Evolutionary conservation across 768 basidiomycete genomes (phyloP).

Genomic region (Mycena latifolia): DNA sequence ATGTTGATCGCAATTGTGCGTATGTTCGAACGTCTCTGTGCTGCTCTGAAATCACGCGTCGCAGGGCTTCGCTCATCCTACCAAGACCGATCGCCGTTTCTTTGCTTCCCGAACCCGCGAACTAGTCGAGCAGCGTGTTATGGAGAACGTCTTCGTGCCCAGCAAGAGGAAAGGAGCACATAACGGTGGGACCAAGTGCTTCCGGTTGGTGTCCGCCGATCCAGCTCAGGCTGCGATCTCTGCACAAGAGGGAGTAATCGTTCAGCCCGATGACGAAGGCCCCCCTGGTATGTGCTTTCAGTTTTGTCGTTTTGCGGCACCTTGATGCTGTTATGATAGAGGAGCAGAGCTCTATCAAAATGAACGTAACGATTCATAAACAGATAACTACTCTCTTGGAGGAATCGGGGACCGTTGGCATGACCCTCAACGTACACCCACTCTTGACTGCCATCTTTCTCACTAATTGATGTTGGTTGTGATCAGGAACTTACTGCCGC

Average conservation of each 20-base stretch:
- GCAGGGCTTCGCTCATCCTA: slow-evolving; percentile 84
- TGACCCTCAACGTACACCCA: slow-evolving; percentile 74
- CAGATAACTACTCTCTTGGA: slow-evolving; percentile 84
- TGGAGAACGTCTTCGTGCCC: slow-evolving; percentile 82
- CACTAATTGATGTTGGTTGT: slow-evolving; percentile 12
- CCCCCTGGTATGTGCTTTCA: slow-evolving; percentile 45
- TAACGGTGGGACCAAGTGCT: slow-evolving; percentile 69
- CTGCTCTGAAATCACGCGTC: slow-evolving; percentile 9
- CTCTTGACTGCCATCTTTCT: slow-evolving; percentile 1
- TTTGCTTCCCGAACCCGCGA: slow-evolving; percentile 82
- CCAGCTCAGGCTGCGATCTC: slow-evolving; percentile 42
- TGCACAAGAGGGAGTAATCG: slow-evolving; percentile 48
- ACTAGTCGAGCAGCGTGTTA: slow-evolving; percentile 76
- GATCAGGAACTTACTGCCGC: slow-evolving; percentile 72
- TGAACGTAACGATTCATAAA: slow-evolving; percentile 78
- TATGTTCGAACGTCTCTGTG: slow-evolving; percentile 6
- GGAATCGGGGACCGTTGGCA: slow-evolving; percentile 73
- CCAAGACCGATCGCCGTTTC: slow-evolving; percentile 84
- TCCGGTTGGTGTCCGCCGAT: slow-evolving; percentile 70
- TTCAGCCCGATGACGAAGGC: slow-evolving; percentile 51
- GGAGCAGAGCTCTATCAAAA: slow-evolving; percentile 58
- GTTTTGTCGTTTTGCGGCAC: neutral
- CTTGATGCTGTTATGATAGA: slow-evolving; percentile 34
- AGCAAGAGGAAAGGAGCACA: slow-evolving; percentile 62
- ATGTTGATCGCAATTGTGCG: slow-evolving; percentile 83